A percentile compares a stretch with the other conserved stretches of the same genome.
These are phyloP conservation scores for Saturnispora mendoncae DNA, from an alignment of 805 yeast species.

Conservation along the genomic window DNA sequence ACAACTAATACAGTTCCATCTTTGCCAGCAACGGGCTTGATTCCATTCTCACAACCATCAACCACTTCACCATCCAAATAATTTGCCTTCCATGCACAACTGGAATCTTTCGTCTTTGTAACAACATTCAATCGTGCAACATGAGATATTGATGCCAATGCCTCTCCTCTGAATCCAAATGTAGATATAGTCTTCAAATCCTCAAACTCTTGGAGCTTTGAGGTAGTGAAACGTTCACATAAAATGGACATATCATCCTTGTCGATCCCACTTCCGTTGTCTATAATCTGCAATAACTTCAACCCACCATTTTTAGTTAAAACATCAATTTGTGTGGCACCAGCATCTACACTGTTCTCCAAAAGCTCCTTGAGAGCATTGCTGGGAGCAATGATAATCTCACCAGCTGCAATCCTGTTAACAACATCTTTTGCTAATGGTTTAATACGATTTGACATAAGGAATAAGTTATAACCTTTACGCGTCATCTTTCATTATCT, in stretches of 20 bases:
- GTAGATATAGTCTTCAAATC: constrained; percentile 67
- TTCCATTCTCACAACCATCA: constrained; percentile 28
- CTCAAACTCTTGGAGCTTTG: constrained; percentile 65
- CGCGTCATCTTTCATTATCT: neutral
- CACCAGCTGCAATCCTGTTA: constrained; percentile 94
- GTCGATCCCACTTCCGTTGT: constrained; percentile 78
- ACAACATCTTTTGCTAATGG: constrained; percentile 63
- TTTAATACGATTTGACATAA: constrained; percentile 15
- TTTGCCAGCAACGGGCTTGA: constrained; percentile 76
- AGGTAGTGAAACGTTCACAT: constrained; percentile 91
- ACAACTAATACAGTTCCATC: constrained; percentile 79
- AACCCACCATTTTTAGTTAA: constrained; percentile 88
- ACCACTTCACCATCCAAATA: constrained; percentile 57
- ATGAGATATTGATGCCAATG: constrained; percentile 88
- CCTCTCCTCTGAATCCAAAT: constrained; percentile 95
- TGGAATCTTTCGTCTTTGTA: constrained; percentile 54
- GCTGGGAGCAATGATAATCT: constrained; percentile 86
- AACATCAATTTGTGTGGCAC: constrained; percentile 63
- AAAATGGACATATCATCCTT: constrained; percentile 65
- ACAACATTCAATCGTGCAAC: constrained; percentile 73
- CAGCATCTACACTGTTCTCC: constrained; percentile 89
- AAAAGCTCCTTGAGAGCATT: constrained; percentile 89
- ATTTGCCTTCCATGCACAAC: constrained; percentile 64
- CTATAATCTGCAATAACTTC: constrained; percentile 76
- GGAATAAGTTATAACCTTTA: neutral